These are phyloP conservation scores for Aspergillus sp. DNA, from an alignment of 2,329 filamentous ascomycete species.

Conservation along the genomic window DNA sequence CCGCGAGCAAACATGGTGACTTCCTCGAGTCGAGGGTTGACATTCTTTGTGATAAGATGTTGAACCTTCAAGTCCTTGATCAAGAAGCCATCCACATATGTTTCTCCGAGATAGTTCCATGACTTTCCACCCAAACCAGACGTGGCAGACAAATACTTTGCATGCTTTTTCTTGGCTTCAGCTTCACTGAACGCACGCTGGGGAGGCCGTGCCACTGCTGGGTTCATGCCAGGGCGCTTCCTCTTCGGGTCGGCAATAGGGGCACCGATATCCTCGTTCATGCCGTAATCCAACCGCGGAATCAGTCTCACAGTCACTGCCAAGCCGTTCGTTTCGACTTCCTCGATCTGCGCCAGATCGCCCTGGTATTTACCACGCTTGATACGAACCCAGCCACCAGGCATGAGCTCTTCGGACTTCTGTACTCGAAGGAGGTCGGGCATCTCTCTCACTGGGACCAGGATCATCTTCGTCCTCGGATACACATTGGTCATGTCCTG, in stretches of 20 bases:
- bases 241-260: conserved; percentile 67
- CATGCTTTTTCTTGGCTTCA: conserved; percentile 86
- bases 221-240: conserved; percentile 64
- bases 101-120: conserved; percentile 84
- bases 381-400: conserved; percentile 89
- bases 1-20: conserved; percentile 91
- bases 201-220: conserved; percentile 70
- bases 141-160: conserved; percentile 58
- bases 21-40: conserved; percentile 91
- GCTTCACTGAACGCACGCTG: conserved; percentile 89
- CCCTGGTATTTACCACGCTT: conserved; percentile 78
- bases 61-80: conserved; percentile 93
- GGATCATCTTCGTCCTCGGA: conserved; percentile 77
- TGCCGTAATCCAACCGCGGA: conserved; percentile 86
- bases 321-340: conserved; percentile 89
- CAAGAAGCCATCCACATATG: conserved; percentile 89
- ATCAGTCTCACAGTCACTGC: conserved; percentile 86
- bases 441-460: conserved; percentile 97
- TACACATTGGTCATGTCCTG: conserved; percentile 89
- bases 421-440: conserved; percentile 89
- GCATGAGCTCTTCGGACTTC: conserved; percentile 81
- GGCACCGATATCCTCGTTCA: conserved; percentile 73
- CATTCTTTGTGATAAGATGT: conserved; percentile 79
- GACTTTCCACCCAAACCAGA: conserved; percentile 63
- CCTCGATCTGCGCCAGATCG: conserved; percentile 87